Conservation (phyloP, 306 rosid species). For the Cajanus cajan region DNA sequence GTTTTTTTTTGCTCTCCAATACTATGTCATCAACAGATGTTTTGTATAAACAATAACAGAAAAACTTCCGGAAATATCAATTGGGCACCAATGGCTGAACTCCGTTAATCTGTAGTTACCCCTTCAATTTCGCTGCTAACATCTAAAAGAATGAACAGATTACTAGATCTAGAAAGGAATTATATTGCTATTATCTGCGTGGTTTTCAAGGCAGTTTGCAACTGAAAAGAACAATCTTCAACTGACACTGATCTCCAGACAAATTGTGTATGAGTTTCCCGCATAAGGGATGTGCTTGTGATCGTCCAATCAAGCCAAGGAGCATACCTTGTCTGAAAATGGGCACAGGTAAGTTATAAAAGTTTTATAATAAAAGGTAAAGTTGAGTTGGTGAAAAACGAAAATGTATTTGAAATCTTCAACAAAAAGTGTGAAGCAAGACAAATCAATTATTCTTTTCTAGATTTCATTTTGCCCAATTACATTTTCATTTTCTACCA, state of each 20-base stretch:
- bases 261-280: background rate
- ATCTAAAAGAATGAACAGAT: conserved; percentile 36
- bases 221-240: conserved; percentile 29
- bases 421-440: background rate
- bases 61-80: background rate
- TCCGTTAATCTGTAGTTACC: background rate
- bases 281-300: background rate
- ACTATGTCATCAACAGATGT: background rate
- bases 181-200: background rate
- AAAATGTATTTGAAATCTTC: background rate
- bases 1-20: background rate
- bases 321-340: conserved; percentile 87
- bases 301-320: conserved; percentile 53
- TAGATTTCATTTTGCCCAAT: background rate
- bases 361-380: background rate
- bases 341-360: conserved; percentile 22
- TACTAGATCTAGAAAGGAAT: conserved; percentile 16
- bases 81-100: conserved; percentile 22
- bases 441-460: background rate
- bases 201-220: conserved; percentile 16
- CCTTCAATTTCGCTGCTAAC: conserved; percentile 18
- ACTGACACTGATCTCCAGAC: conserved; percentile 11
- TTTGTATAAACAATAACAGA: conserved; percentile 27
- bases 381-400: background rate
- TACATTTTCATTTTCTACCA: background rate